Evolutionary conservation across 73 alveolate genomes (phyloP).

Genomic region (Diophrys appendiculata): DNA sequence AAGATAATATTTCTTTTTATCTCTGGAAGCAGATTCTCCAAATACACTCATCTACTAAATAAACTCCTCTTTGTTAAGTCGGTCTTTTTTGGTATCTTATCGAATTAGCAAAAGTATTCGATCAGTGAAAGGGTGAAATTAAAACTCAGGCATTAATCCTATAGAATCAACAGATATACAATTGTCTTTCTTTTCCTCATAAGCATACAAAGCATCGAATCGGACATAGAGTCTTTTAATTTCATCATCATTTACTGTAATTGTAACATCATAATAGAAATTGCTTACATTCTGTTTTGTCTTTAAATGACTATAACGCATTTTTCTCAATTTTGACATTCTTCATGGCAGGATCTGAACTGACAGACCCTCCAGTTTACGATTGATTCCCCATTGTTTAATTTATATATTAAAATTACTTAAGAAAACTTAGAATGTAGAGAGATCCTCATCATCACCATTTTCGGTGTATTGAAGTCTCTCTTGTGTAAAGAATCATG

Average conservation of each 20-base stretch:
- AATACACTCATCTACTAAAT: neutral
- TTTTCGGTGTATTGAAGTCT: no score
- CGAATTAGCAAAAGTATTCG: neutral
- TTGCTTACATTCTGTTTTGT: no score
- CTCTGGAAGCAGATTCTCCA: neutral
- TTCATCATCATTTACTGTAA: neutral
- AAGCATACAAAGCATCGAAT: neutral
- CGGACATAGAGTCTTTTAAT: neutral
- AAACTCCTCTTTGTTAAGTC: neutral
- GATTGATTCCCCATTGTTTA: no score
- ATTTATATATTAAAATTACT: no score
- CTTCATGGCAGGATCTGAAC: neutral
- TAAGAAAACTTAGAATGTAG: no score
- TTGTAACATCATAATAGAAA: no score
- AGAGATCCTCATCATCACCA: no score
- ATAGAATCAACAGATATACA: neutral
- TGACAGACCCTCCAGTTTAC: no score
- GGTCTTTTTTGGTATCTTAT: neutral
- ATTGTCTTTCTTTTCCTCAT: neutral
- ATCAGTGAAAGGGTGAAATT: neutral
- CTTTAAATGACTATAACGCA: no score
- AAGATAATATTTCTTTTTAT: neutral
- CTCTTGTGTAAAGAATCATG: neutral
- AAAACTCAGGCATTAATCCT: neutral
- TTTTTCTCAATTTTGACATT: neutral